Evolutionary conservation across 2,329 filamentous ascomycete genomes (phyloP), one percentile per base, ranked within the genome.

Genomic region (Arthroderma sp.): DNA sequence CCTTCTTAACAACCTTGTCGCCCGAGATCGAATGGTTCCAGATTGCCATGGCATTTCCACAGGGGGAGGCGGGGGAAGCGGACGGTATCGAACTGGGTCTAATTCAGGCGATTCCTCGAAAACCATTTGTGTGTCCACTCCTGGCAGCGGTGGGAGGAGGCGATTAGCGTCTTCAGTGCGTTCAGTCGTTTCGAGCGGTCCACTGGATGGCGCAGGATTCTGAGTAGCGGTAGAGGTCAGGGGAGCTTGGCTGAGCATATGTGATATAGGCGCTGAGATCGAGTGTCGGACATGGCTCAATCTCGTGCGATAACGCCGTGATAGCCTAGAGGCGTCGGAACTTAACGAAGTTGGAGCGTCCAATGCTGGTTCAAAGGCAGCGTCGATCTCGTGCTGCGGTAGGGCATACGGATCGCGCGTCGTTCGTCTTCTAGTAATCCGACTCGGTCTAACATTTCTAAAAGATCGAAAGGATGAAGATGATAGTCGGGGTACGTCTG

Each of bases 1-100:
- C 49, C 70, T 69, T 30, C 72, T 66, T 44, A 71, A 58, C 29
- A 72, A 59, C 43, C 76, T 64, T 22, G 73, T 71, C 38, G 75
- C 68, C 44, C 75, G 65, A 48, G 75, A 66, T 46, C 77, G 68
- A 9, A 74, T 53, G 28, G 66, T 56, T 37, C 59, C 60, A 15
- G 66, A 64, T 30, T 34, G 32, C 2, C 2, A 34, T 34, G 32
- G 32, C 8, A 11, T 69, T 56, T 29, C 65, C 60, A 43, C 66
- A 60, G 48, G 62, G 54, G 31, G 57, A 54, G 39, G 58, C 52
- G 40, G 62, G 51, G 11, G 54, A 56, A 42, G 61, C 57, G 47
- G 50, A 53, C 28, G 56, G 56, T 39, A 9, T 10, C 22, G 7
- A 34, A 22, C 36, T n/a, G 40, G 31, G 40, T 3, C 30, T 33